These are phyloP conservation scores for Dipodascopsis tothii DNA, from an alignment of 805 yeast genomes.

Conservation along the genomic window DNA sequence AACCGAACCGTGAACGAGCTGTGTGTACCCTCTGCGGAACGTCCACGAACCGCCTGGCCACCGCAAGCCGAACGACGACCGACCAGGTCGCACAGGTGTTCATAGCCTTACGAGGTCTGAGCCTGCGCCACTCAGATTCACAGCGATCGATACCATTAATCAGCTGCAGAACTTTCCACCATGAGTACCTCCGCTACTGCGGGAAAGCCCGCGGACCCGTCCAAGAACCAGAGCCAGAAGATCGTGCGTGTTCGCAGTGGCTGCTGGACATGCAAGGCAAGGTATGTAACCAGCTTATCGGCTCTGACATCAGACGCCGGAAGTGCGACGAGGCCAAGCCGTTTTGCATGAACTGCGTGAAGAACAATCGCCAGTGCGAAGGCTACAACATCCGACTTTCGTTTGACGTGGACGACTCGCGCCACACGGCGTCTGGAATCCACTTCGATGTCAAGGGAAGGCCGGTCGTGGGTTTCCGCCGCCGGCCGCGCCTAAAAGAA, in stretches of 20 bases:
- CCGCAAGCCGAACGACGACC: too few relatives aligned
- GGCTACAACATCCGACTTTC: slow-evolving; percentile 23
- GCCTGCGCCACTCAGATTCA: too few relatives aligned
- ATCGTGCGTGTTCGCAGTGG: slow-evolving; percentile 36
- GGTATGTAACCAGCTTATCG: slow-evolving; percentile 23
- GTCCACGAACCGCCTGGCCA: too few relatives aligned
- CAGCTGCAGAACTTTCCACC: too few relatives aligned
- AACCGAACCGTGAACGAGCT: too few relatives aligned
- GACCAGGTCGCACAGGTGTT: too few relatives aligned
- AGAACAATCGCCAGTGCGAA: slow-evolving; percentile 24
- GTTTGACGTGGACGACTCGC: slow-evolving; percentile 23
- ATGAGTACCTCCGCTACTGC: too few relatives aligned
- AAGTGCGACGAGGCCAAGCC: slow-evolving; percentile 63
- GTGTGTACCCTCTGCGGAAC: too few relatives aligned
- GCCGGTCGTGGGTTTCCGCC: slow-evolving; percentile 20
- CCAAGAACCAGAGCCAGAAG: slow-evolving; percentile 6
- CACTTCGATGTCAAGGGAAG: slow-evolving; percentile 20
- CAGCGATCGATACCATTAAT: too few relatives aligned
- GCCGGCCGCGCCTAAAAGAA: slow-evolving; percentile 21
- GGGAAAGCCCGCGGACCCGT: too few relatives aligned
- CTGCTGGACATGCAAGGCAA: slow-evolving; percentile 54
- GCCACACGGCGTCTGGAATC: slow-evolving; percentile 17
- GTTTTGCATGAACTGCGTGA: slow-evolving; percentile 43
- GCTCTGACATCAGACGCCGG: slow-evolving; percentile 35
- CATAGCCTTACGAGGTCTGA: too few relatives aligned